phyloP scores from a whole-genome alignment of 768 basidiomycete genomes.

The Lentinula raphanica region DNA sequence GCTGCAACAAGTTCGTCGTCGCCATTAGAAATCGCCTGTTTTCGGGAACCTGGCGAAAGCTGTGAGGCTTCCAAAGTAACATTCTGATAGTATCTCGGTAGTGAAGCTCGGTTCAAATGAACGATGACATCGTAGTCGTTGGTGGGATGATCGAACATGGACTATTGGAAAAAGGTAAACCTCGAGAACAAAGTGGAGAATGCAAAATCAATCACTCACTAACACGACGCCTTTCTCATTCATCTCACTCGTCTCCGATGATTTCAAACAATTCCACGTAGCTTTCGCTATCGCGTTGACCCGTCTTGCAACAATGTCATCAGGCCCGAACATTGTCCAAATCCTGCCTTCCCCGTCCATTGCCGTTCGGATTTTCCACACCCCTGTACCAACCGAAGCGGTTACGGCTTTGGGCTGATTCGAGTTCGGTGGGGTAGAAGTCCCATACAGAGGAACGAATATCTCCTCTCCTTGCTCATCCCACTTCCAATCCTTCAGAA shows the following conservation, averaged over 20 bases:
- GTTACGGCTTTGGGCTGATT: conserved; percentile 26
- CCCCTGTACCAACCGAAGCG: conserved; percentile 24
- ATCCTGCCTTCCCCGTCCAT: conserved; percentile 66
- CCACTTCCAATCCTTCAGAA: conserved; percentile 84
- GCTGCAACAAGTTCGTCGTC: conserved; percentile 14
- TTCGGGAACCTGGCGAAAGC: conserved; percentile 27
- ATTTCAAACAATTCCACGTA: conserved; percentile 55
- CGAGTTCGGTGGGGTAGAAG: conserved; percentile 10
- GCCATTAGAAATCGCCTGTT: conserved; percentile 43
- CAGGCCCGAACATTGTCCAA: conserved; percentile 71
- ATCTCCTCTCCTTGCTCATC: conserved; percentile 43
- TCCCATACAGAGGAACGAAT: conserved; percentile 63
- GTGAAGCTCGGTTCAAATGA: conserved; percentile 55
- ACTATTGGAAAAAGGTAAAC: conserved; percentile 39
- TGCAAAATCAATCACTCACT: background rate
- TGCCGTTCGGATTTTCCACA: conserved; percentile 79
- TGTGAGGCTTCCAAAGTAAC: conserved; percentile 44
- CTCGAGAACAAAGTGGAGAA: conserved; percentile 1
- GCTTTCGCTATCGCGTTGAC: conserved; percentile 71
- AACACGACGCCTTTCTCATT: conserved; percentile 55
- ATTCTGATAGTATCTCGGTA: conserved; percentile 76
- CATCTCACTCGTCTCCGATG: conserved; percentile 47
- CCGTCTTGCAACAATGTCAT: conserved; percentile 67
- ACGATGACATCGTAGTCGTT: conserved; percentile 84
- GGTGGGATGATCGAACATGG: conserved; percentile 80